Conservation (phyloP, 306 rosid species). For the Gynostemma pentaphyllum region DNA sequence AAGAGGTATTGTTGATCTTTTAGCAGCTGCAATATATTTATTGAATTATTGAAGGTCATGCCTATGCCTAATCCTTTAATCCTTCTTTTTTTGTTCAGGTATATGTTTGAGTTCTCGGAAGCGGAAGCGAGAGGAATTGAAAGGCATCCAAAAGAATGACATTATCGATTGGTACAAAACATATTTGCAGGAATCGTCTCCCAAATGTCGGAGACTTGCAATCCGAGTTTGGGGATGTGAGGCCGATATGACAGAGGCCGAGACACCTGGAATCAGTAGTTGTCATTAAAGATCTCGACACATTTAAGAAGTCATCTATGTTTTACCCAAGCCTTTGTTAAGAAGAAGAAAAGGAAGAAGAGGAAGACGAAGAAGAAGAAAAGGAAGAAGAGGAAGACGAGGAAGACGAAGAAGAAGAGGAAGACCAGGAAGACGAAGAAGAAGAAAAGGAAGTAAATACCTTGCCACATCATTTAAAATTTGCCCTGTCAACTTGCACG, state of each 20-base stretch:
- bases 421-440: no score
- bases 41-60: neutral
- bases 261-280: conserved; percentile 25
- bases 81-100: conserved; percentile 42
- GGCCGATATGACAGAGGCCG: conserved; percentile 45
- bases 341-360: no score
- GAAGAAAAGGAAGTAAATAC: no score
- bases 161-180: conserved; percentile 59
- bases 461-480: no score
- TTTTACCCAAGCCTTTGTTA: conserved; percentile 54
- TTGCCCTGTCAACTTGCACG: no score
- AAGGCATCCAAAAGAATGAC: conserved; percentile 47
- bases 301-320: conserved; percentile 50
- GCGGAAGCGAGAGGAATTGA: conserved; percentile 71
- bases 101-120: conserved; percentile 55
- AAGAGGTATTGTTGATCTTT: conserved; percentile 39
- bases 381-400: no score
- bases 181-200: conserved; percentile 56
- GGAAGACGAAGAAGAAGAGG: no score
- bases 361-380: no score
- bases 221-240: conserved; percentile 89
- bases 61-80: neutral
- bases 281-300: conserved; percentile 39
- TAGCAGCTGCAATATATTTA: neutral
- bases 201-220: conserved; percentile 58